phyloP scores from a whole-genome alignment of 345 rosid genomes.

The Pistacia vera region DNA sequence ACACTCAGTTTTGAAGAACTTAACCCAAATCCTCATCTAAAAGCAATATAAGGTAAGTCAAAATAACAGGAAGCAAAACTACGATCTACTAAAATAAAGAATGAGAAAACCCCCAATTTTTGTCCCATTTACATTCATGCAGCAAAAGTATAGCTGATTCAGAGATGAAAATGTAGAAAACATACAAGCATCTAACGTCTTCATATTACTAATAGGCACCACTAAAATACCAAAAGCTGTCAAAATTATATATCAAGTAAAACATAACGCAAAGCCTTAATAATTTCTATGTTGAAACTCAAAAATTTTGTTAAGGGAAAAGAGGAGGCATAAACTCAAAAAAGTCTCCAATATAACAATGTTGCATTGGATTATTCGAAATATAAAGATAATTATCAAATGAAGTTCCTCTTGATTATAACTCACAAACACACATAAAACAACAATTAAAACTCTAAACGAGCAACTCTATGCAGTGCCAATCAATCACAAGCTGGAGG shows the following conservation, averaged over 20 bases:
- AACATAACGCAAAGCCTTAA: neutral
- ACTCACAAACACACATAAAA: neutral
- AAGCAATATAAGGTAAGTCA: neutral
- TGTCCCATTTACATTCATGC: neutral
- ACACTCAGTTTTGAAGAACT: neutral
- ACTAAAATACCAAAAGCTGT: neutral
- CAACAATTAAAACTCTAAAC: too few species aligned
- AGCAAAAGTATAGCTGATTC: neutral
- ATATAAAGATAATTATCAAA: neutral
- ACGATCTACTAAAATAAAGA: neutral
- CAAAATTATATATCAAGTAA: neutral
- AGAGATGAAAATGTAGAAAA: neutral
- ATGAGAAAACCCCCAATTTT: neutral
- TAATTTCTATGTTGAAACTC: neutral
- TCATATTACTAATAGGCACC: neutral
- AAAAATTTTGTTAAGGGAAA: too few species aligned
- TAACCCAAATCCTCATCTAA: neutral
- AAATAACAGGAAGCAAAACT: neutral
- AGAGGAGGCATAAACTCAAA: neutral
- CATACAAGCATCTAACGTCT: neutral
- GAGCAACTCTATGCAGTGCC: neutral
- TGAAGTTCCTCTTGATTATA: neutral
- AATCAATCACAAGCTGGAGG: neutral
- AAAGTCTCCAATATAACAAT: neutral
- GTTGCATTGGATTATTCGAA: neutral